These are phyloP conservation scores for Schwanniomyces yamadae DNA, from an alignment of 805 yeast species.

Conservation along the genomic window DNA sequence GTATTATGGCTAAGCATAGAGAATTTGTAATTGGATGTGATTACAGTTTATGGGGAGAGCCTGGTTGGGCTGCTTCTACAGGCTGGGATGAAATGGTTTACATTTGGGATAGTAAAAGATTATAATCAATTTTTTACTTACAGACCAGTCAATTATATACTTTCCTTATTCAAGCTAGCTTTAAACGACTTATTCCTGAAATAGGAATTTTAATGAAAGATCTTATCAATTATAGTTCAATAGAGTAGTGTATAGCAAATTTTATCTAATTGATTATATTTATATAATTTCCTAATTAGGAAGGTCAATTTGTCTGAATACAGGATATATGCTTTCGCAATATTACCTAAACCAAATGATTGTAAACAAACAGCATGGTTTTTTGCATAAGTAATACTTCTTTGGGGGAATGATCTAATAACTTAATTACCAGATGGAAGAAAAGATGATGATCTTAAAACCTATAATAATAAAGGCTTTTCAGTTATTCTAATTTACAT, in stretches of 20 bases:
- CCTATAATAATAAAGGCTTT: constrained; percentile 1
- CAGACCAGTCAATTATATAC: too few relatives aligned
- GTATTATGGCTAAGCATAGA: constrained; percentile 64
- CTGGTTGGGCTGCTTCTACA: constrained; percentile 91
- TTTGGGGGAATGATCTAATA: too few relatives aligned
- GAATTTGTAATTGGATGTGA: constrained; percentile 94
- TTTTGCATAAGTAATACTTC: too few relatives aligned
- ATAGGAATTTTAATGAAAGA: background rate
- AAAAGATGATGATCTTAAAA: too few relatives aligned
- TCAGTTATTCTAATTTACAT: too few relatives aligned
- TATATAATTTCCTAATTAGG: constrained; percentile 11
- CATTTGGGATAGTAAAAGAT: constrained; percentile 73
- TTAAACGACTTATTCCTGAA: background rate
- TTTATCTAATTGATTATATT: background rate
- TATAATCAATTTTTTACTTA: too few relatives aligned
- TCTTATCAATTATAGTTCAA: background rate
- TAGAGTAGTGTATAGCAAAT: too few relatives aligned
- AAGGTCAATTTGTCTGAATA: constrained; percentile 1
- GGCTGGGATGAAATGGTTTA: constrained; percentile 97
- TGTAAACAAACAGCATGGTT: constrained; percentile 6
- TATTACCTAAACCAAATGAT: constrained; percentile 1
- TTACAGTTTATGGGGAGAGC: constrained; percentile 95
- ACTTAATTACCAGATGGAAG: too few relatives aligned
- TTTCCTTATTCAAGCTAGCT: too few relatives aligned
- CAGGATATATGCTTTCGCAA: background rate